Evolutionary conservation across 805 yeast genomes (phyloP).

Genomic region (Candida glaebosa): DNA sequence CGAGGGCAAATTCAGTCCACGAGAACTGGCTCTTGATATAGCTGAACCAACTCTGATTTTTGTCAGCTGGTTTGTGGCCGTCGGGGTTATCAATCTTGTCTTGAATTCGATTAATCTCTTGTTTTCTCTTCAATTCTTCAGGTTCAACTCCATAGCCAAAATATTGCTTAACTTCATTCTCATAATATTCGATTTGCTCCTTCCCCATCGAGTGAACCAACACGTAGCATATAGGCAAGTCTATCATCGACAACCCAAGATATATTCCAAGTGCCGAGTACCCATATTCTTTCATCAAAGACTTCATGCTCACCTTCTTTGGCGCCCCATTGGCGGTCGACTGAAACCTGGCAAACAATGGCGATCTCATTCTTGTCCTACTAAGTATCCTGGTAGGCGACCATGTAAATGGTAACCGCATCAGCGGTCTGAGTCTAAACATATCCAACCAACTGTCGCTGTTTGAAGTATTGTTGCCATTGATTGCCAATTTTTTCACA

Average conservation of each 20-base stretch:
- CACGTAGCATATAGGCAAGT: conserved; percentile 78
- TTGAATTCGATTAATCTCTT: conserved; percentile 30
- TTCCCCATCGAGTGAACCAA: conserved; percentile 86
- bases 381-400: conserved; percentile 3
- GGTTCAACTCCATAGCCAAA: conserved; percentile 61
- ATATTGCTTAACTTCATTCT: conserved; percentile 53
- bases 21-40: conserved; percentile 36
- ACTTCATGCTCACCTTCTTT: conserved; percentile 51
- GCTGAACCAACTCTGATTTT: conserved; percentile 9
- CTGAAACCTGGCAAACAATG: conserved; percentile 14
- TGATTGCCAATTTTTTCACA: neutral
- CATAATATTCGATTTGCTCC: conserved; percentile 68
- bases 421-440: conserved; percentile 6
- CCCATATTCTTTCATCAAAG: conserved; percentile 80
- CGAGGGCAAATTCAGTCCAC: conserved; percentile 83
- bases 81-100: conserved; percentile 20
- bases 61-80: conserved; percentile 15
- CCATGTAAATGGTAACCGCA: conserved; percentile 2
- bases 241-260: conserved; percentile 65
- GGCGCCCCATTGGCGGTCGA: conserved; percentile 13
- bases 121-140: conserved; percentile 36
- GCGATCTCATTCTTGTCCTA: conserved; percentile 3
- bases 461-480: neutral
- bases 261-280: conserved; percentile 88
- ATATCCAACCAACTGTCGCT: neutral